Evolutionary conservation across 2,329 filamentous ascomycete species (phyloP).

Genomic region (Colletotrichum cereale): DNA sequence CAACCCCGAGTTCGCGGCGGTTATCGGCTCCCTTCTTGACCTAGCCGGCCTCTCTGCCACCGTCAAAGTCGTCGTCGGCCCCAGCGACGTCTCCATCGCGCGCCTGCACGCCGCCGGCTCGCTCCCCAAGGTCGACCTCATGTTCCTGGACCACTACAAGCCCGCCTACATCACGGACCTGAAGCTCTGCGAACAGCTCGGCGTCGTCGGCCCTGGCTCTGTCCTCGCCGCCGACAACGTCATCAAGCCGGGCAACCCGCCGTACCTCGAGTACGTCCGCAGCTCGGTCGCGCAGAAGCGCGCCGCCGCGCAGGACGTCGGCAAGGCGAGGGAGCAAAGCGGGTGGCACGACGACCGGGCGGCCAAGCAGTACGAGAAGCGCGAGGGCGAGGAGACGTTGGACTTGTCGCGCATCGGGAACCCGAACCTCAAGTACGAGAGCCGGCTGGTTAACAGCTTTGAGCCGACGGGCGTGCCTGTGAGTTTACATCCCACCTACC

Average conservation of each 20-base stretch:
- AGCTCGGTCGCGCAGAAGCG: slow-evolving; percentile 73
- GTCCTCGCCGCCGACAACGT: slow-evolving; percentile 78
- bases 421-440: slow-evolving; percentile 75
- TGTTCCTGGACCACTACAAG: slow-evolving; percentile 88
- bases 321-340: slow-evolving; percentile 44
- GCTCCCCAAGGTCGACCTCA: slow-evolving; percentile 73
- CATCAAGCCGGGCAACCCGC: slow-evolving; percentile 78
- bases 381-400: slow-evolving; percentile 56
- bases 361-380: slow-evolving; percentile 69
- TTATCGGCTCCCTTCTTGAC: slow-evolving; percentile 77
- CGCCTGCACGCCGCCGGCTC: slow-evolving; percentile 66
- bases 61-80: slow-evolving; percentile 78
- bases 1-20: slow-evolving; percentile 79
- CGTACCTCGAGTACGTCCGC: slow-evolving; percentile 78
- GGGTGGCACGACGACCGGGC: slow-evolving; percentile 56
- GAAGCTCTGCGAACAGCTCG: slow-evolving; percentile 80
- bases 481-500: slow-evolving; percentile 48
- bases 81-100: slow-evolving; percentile 74
- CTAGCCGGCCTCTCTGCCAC: slow-evolving; percentile 79
- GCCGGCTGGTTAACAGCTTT: slow-evolving; percentile 72
- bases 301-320: slow-evolving; percentile 50
- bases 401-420: slow-evolving; percentile 62
- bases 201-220: slow-evolving; percentile 71
- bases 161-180: slow-evolving; percentile 80
- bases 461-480: slow-evolving; percentile 77